Conservation (phyloP, 768 basidiomycete species). For the Suillus variegatus region DNA sequence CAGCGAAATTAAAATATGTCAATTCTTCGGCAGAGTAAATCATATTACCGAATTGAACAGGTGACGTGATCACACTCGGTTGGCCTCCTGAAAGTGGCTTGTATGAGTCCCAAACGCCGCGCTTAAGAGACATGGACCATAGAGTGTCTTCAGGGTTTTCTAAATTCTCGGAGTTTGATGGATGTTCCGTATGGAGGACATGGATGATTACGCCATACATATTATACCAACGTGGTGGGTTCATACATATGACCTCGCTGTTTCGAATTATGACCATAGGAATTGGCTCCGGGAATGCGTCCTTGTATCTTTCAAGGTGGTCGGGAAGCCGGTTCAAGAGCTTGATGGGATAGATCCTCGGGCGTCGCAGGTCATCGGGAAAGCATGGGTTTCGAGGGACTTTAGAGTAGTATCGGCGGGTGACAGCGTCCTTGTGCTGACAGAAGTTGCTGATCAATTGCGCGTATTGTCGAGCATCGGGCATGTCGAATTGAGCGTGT, state of each 20-base stretch:
- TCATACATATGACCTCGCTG: constrained; percentile 15
- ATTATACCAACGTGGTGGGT: constrained; percentile 1
- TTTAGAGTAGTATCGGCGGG: background rate
- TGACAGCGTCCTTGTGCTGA: background rate
- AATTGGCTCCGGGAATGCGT: constrained; percentile 21
- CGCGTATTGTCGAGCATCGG: background rate
- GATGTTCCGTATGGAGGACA: constrained; percentile 10
- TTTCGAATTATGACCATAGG: constrained; percentile 22
- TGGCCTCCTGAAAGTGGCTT: constrained; percentile 2
- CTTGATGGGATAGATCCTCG: constrained; percentile 14
- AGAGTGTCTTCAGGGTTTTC: constrained; percentile 11
- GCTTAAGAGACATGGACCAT: constrained; percentile 16
- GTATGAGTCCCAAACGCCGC: constrained; percentile 15
- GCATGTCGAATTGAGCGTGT: background rate
- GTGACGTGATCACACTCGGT: background rate
- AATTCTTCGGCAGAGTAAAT: constrained; percentile 16
- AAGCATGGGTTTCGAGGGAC: background rate
- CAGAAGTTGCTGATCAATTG: background rate
- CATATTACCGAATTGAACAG: background rate
- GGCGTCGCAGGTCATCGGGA: background rate
- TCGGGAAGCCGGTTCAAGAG: constrained; percentile 15
- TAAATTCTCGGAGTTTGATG: background rate
- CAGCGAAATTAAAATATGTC: constrained; percentile 19
- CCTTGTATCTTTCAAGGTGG: constrained; percentile 11
- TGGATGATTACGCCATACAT: background rate